Conservation (phyloP, 2,329 filamentous ascomycete genomes). For the Colletotrichum echinochloae region DNA sequence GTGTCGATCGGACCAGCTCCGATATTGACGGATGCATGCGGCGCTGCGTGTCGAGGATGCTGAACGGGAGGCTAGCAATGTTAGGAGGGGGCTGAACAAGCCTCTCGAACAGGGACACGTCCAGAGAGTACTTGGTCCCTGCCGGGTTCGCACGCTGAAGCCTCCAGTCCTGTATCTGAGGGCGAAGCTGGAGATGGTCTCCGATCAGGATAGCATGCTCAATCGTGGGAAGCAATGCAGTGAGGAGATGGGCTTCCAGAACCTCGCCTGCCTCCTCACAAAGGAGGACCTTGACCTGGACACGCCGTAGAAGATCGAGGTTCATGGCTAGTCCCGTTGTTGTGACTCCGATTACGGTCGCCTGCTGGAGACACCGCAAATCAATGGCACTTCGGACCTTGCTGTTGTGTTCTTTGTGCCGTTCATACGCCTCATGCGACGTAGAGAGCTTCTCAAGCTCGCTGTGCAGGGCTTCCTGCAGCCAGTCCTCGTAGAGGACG, state of each 20-base stretch:
- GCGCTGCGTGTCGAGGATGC: slow-evolving; percentile 67
- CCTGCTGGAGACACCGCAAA: slow-evolving; percentile 52
- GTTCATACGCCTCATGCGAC: slow-evolving; percentile 4
- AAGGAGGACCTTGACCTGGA: slow-evolving; percentile 68
- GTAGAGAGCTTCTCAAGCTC: neutral
- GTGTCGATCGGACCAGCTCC: slow-evolving; percentile 64
- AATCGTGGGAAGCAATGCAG: slow-evolving; percentile 68
- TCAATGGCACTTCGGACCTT: slow-evolving; percentile 49
- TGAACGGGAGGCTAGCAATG: slow-evolving; percentile 46
- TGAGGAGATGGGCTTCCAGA: slow-evolving; percentile 72
- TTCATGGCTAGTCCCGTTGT: slow-evolving; percentile 69
- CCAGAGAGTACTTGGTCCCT: slow-evolving; percentile 64
- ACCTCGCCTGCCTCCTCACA: slow-evolving; percentile 79
- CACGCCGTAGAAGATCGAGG: slow-evolving; percentile 59
- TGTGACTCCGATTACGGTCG: slow-evolving; percentile 68
- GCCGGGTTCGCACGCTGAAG: slow-evolving; percentile 63
- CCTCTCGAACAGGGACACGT: slow-evolving; percentile 72
- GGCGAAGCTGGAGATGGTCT: slow-evolving; percentile 72
- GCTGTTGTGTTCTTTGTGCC: slow-evolving; percentile 35
- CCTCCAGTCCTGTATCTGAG: slow-evolving; percentile 66
- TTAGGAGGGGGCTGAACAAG: slow-evolving; percentile 53
- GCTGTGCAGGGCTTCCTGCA: slow-evolving; percentile 8
- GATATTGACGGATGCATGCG: slow-evolving; percentile 76
- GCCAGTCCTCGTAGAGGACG: slow-evolving; percentile 40
- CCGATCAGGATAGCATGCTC: slow-evolving; percentile 74